Conservation (phyloP, 2,329 filamentous ascomycete species). For the Pestalotiopsis sp. region DNA sequence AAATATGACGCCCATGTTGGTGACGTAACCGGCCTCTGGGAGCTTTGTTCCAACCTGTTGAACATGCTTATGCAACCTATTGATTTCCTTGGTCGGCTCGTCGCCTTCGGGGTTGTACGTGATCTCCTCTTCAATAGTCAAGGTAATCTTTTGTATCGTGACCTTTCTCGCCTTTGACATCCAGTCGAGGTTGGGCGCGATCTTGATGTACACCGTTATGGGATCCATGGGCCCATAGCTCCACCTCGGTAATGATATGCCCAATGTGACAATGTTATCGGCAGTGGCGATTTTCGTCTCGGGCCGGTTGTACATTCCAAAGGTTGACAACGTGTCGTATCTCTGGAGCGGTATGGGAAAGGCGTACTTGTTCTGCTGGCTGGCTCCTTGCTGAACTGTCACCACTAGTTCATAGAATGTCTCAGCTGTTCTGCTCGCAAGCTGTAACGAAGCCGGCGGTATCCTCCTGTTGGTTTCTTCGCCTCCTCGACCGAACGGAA, state of each 20-base stretch:
- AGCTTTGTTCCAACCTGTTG: conserved; percentile 82
- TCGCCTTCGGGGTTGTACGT: conserved; percentile 99
- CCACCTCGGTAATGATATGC: conserved; percentile 91
- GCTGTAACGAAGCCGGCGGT: conserved; percentile 87
- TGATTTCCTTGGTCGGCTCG: conserved; percentile 87
- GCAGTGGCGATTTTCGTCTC: conserved; percentile 84
- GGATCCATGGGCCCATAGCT: conserved; percentile 95
- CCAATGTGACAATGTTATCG: conserved; percentile 89
- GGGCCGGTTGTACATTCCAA: conserved; percentile 98
- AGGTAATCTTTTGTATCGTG: conserved; percentile 90
- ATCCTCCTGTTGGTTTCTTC: conserved; percentile 89
- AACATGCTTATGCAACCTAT: conserved; percentile 81
- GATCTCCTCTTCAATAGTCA: conserved; percentile 94
- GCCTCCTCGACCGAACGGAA: conserved; percentile 89
- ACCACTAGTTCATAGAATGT: conserved; percentile 97
- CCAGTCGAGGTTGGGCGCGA: conserved; percentile 92
- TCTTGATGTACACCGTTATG: conserved; percentile 92
- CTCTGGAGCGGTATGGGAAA: conserved; percentile 90
- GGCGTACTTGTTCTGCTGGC: conserved; percentile 84
- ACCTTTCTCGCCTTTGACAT: conserved; percentile 87
- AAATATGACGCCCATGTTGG: conserved; percentile 88
- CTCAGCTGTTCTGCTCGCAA: conserved; percentile 92
- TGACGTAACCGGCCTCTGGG: conserved; percentile 89
- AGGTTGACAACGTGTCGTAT: conserved; percentile 96
- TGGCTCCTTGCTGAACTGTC: conserved; percentile 87